Evolutionary conservation across 768 basidiomycete genomes (phyloP), one percentile per base, ranked within the genome.

Genomic region (Rossbeevera mucosa): DNA sequence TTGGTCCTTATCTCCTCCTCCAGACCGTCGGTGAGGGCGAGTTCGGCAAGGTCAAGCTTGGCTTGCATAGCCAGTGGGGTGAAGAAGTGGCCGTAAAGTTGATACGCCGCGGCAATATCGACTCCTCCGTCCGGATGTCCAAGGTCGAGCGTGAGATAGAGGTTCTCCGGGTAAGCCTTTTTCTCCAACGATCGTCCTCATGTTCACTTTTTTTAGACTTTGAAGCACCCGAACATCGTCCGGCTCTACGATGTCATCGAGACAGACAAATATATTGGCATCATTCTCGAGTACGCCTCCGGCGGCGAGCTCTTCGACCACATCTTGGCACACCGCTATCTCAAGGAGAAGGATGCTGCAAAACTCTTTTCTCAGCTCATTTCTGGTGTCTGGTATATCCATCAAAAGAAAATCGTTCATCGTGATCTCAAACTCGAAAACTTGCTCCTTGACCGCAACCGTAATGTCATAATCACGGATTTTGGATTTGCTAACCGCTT

Each of bases 391-490:
- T 92, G 91, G 85, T 99, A 99, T 73, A 92, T 97, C 52, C 96
- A 98, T 73, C 85, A 92, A 72, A 97, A 97, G 80, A 94, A 96
- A 76, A 97, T 99, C 56, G 95, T 98, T 44, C 96, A 99, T 70
- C 91, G 96, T 53, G 95, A 99, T 73, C 86, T 99, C 71, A 99
- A 99, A 74, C 86, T 99, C 58, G 95, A 98, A 74, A 99, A 98
- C 66, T 78, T 99, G 3, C 85, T 99, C 38, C 85, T 99, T 52
- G 96, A 99, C 74, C 88, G 94, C 55, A 85, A 97, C 65, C 85
- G 96, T 47, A 98, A 99, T 66, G 92, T 99, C 59, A 95, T 99
- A 75, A 96, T 99, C 75, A 97, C 96, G 52, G 96, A 98, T 69
- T 99, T 99, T 69, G 96, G 96, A 12, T 99, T 98, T 64, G 96